These are phyloP conservation scores for Termitomyces bulborhizus DNA, from an alignment of 768 basidiomycete species.

Conservation along the genomic window DNA sequence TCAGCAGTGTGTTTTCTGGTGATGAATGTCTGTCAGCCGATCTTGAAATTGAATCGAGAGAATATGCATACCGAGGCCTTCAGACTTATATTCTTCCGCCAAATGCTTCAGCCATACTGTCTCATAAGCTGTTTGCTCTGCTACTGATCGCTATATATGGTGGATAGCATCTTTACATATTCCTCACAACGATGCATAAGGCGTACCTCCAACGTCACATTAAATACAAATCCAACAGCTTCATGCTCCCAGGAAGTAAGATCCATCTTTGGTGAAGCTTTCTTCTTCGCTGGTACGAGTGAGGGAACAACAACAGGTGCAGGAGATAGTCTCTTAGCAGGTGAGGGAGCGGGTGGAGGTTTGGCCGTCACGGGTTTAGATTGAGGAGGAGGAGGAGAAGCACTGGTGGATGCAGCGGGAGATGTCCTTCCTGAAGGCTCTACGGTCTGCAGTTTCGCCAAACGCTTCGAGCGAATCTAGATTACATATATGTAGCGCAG, in stretches of 20 bases:
- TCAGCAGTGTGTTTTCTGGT: constrained; percentile 36
- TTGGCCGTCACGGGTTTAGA: constrained; percentile 26
- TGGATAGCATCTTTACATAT: neutral
- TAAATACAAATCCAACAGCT: constrained; percentile 59
- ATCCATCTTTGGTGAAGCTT: constrained; percentile 42
- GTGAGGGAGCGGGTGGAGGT: constrained; percentile 28
- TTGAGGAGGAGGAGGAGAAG: constrained; percentile 21
- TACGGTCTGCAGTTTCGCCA: constrained; percentile 71
- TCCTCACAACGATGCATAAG: neutral
- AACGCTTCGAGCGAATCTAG: constrained; percentile 88
- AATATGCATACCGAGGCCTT: constrained; percentile 41
- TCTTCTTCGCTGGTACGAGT: constrained; percentile 44
- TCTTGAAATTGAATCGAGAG: neutral
- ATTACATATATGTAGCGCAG: neutral
- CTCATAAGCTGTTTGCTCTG: constrained; percentile 46
- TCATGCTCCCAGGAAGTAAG: constrained; percentile 69
- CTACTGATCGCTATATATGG: constrained; percentile 15
- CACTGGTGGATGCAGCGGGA: constrained; percentile 27
- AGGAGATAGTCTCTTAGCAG: constrained; percentile 22
- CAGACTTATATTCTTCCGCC: constrained; percentile 58
- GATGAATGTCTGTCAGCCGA: constrained; percentile 2
- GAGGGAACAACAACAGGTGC: constrained; percentile 25
- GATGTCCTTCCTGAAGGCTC: constrained; percentile 25
- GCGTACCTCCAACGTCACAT: constrained; percentile 76
- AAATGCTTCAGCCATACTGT: constrained; percentile 82